Base-by-base conservation (phyloP, 768 basidiomycete species). In the Collybia sordida region DNA sequence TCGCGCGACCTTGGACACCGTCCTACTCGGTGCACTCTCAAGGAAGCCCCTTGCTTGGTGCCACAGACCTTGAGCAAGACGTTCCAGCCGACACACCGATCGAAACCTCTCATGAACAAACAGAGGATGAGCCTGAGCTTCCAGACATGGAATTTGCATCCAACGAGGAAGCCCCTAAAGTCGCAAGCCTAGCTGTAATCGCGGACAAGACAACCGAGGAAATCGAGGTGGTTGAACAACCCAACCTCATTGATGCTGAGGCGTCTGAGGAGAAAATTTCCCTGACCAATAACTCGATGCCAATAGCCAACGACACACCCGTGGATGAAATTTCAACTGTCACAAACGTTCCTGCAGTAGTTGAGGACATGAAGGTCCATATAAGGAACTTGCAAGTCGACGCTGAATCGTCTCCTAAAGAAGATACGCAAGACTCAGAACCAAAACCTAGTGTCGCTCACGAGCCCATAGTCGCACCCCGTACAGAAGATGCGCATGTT, bases 1-100 rank as follows among this genome's bases (percentile, higher is more conserved):
- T 50, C 17, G 48, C 59, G 2, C 61, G 60, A n/a, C 59, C 68
- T 36, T 74, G 72, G 72, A 72, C 69, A 17, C 67, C 71, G 24
- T 73, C 73, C 22, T 73, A 74, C 49, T 72, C 73, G 8, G 71
- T 72, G 1, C 70, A 72, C 25, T 65, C 61, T 17, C 74, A 75
- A 53, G 73, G 73, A 19, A 70, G 63, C 42, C 63, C 64, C 24
- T 47, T 60, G 14, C 57, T 50, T 4, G 28, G 11, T 21, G 36
- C 56, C 24, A n/a, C 34, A 22, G 57, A 53, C 15, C 52, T 55
- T 36, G 44, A 18, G 19, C 50, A 52, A 24, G 61, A 53, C 14
- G 14, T 25, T 24, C 15, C 27, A 7, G 2, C 7, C 9, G 14
- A 43, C 3, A 23, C 35, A 34, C 40, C 31, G 31, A 31, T 38